Conservation (phyloP, 495 filamentous ascomycete species). For the Neurospora sp. region DNA sequence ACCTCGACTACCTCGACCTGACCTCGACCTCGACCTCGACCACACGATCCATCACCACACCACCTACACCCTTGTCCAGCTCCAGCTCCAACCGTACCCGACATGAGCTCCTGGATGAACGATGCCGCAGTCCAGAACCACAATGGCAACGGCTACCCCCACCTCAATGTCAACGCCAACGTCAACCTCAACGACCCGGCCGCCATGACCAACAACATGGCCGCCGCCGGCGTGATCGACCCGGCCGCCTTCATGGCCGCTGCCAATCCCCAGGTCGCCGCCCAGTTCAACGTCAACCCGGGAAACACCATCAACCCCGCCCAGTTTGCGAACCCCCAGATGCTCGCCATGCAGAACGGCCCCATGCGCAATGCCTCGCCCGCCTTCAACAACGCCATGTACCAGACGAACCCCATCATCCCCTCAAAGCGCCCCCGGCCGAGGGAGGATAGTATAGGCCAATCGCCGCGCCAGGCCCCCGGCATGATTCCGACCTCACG, state of each 20-base stretch:
- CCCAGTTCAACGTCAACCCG: constrained; percentile 34
- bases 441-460: constrained; percentile 69
- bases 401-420: constrained; percentile 71
- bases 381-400: constrained; percentile 57
- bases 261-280: constrained; percentile 23
- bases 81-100: constrained; percentile 4
- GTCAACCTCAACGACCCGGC: constrained; percentile 43
- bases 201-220: constrained; percentile 37
- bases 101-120: constrained; percentile 78
- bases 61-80: constrained; percentile 25
- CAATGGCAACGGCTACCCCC: constrained; percentile 70
- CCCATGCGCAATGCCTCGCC: constrained; percentile 71
- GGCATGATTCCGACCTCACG: constrained; percentile 70
- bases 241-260: constrained; percentile 39
- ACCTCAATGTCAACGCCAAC: constrained; percentile 42
- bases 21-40: not conserved
- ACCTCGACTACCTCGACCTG: not conserved
- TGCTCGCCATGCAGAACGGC: constrained; percentile 74
- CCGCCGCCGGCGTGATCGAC: constrained; percentile 27
- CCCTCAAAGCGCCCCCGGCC: constrained; percentile 81
- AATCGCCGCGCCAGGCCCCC: constrained; percentile 71
- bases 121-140: constrained; percentile 64
- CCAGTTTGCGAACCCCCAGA: constrained; percentile 49
- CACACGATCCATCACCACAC: constrained; percentile 1
- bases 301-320: constrained; percentile 9